These are phyloP conservation scores for Dentipellis sp. DNA, from an alignment of 768 basidiomycete species.

Conservation along the genomic window DNA sequence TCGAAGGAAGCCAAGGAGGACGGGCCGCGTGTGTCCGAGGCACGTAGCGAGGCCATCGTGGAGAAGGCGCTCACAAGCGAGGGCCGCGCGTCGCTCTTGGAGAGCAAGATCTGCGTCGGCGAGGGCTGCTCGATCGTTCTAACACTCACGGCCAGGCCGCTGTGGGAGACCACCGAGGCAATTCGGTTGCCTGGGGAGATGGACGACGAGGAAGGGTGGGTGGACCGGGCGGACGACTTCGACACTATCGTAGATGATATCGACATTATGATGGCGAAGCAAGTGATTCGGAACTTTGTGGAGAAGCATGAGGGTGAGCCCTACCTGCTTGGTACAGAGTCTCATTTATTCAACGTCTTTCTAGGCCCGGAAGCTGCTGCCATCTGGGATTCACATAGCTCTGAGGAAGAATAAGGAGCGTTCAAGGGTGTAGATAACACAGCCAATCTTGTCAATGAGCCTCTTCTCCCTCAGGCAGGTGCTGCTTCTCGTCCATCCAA, in stretches of 20 bases:
- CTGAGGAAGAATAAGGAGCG: no score
- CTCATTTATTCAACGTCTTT: no score
- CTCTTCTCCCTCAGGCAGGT: no score
- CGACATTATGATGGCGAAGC: neutral
- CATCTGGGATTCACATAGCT: no score
- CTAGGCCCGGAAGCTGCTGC: no score
- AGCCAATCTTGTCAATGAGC: no score
- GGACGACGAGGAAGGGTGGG: neutral
- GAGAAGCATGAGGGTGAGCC: no score
- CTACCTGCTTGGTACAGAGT: no score
- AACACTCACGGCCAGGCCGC: slow-evolving; percentile 23
- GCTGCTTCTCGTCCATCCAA: no score
- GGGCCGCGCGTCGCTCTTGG: slow-evolving; percentile 24
- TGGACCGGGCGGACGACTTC: neutral
- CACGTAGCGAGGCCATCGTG: slow-evolving; percentile 28
- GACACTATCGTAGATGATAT: neutral
- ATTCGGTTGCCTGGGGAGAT: neutral
- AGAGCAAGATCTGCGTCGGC: slow-evolving; percentile 26
- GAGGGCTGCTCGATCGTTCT: slow-evolving; percentile 20
- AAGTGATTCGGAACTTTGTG: neutral
- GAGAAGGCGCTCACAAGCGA: slow-evolving; percentile 26
- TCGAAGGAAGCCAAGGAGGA: slow-evolving; percentile 5
- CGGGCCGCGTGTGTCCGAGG: slow-evolving; percentile 22
- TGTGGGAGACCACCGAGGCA: slow-evolving; percentile 15
- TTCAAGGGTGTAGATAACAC: no score